Evolutionary conservation across 352 stramenopile species (phyloP).

Genomic region (Phytopythium litorale): DNA sequence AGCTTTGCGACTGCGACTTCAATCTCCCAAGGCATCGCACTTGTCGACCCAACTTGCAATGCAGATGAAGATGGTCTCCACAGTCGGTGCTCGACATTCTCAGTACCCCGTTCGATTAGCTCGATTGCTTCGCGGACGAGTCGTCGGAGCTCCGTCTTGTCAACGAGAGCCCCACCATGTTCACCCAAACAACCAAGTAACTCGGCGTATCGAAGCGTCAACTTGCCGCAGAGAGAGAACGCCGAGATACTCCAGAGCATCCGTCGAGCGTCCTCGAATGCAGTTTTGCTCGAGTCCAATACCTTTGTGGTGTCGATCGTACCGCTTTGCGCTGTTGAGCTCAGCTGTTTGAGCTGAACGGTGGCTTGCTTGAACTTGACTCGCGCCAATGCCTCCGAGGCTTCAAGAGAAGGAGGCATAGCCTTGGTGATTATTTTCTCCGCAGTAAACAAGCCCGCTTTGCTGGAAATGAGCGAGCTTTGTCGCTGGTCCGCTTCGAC

Average conservation of each 20-base stretch:
- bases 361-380: slow-evolving; percentile 30
- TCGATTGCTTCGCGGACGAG: not conserved
- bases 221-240: not conserved
- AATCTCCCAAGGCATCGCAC: slow-evolving; percentile 16
- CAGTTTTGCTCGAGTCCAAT: not conserved
- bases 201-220: not conserved
- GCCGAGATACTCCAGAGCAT: not conserved
- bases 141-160: not conserved
- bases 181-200: not conserved
- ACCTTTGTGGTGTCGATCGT: not conserved
- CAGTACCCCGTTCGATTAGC: not conserved
- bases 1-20: slow-evolving; percentile 36
- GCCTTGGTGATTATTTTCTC: not conserved
- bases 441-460: slow-evolving; percentile 2
- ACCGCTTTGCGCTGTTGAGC: not conserved
- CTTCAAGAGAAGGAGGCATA: slow-evolving; percentile 11
- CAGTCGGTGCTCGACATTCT: not conserved
- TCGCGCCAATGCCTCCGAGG: slow-evolving; percentile 24
- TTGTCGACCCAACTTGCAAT: not conserved
- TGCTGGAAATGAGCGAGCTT: slow-evolving; percentile 1
- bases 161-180: not conserved
- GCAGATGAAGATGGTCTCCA: not conserved
- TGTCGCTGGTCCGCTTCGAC: slow-evolving; percentile 2
- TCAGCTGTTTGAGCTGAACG: slow-evolving; percentile 16
- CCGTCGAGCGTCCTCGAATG: not conserved